A percentile compares a stretch with the other conserved stretches of the same genome.
These are phyloP conservation scores for Apophysomyces trapeziformis DNA, from an alignment of 371 early-diverging fungal genomes.

Conservation along the genomic window DNA sequence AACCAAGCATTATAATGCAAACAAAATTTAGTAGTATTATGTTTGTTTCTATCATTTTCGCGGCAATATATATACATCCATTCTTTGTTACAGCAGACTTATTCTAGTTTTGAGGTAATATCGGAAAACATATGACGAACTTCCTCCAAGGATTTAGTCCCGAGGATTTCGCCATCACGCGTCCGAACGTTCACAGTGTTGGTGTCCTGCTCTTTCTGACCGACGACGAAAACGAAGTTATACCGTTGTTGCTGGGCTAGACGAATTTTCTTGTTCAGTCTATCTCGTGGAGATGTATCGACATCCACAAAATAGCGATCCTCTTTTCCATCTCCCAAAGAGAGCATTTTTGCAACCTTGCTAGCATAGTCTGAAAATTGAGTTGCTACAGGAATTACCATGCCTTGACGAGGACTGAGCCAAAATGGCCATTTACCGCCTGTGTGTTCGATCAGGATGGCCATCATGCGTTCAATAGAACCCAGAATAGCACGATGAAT, in stretches of 20 bases:
- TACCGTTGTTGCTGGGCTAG: slow-evolving; percentile 89
- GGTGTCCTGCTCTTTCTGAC: slow-evolving; percentile 85
- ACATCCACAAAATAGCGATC: slow-evolving; percentile 75
- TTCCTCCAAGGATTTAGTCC: slow-evolving; percentile 49
- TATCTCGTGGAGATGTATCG: slow-evolving; percentile 80
- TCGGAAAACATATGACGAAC: slow-evolving; percentile 52
- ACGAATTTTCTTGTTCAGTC: slow-evolving; percentile 96
- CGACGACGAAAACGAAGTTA: slow-evolving; percentile 94
- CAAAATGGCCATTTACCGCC: slow-evolving; percentile 98
- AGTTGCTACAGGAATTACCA: slow-evolving; percentile 84
- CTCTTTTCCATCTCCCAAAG: slow-evolving; percentile 34
- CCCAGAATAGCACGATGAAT: slow-evolving; percentile 97
- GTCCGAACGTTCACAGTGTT: slow-evolving; percentile 88
- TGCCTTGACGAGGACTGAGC: slow-evolving; percentile 96
- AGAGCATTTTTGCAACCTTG: slow-evolving; percentile 42
- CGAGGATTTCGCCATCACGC: slow-evolving; percentile 63
- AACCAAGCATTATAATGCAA: neutral
- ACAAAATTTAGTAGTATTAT: slow-evolving; percentile 13
- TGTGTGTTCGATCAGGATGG: slow-evolving; percentile 91
- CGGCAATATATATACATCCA: slow-evolving; percentile 14
- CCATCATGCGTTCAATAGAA: slow-evolving; percentile 94
- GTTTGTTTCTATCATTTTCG: slow-evolving; percentile 26
- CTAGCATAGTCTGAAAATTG: slow-evolving; percentile 53
- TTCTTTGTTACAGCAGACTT: neutral
- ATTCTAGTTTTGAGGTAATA: slow-evolving; percentile 43